Evolutionary conservation across 2,329 filamentous ascomycete species (phyloP).

Genomic region (Cladorrhinum sp.): DNA sequence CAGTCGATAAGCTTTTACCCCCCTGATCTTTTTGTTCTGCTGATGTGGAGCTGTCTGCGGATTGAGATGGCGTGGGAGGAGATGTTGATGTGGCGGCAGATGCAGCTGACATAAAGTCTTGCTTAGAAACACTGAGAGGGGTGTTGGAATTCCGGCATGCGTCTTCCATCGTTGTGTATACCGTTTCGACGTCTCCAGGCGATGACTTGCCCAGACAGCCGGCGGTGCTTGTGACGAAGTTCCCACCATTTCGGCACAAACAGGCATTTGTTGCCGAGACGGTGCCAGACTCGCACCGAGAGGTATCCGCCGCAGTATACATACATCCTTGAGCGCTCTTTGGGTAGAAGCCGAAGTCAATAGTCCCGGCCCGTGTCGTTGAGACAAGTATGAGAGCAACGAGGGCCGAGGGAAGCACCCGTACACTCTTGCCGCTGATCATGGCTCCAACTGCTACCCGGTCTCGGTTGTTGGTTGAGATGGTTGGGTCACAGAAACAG

Average conservation of each 20-base stretch:
- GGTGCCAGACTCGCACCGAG: conserved; percentile 41
- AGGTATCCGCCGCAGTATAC: conserved; percentile 37
- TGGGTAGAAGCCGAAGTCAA: conserved; percentile 45
- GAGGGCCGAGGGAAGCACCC: conserved; percentile 22
- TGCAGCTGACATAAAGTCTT: conserved; percentile 38
- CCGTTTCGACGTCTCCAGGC: conserved; percentile 37
- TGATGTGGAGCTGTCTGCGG: conserved; percentile 11
- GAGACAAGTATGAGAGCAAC: conserved; percentile 30
- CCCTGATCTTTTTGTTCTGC: conserved; percentile 6
- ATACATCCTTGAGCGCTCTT: conserved; percentile 43
- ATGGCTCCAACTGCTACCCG: conserved; percentile 7
- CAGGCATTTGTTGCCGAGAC: conserved; percentile 45
- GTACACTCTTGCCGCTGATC: conserved; percentile 10
- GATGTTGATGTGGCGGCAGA: conserved; percentile 8
- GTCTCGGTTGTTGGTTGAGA: neutral
- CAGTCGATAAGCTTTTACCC: conserved; percentile 24
- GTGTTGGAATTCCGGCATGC: conserved; percentile 46
- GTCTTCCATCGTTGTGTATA: conserved; percentile 43
- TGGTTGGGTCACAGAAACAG: neutral
- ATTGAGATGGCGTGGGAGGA: conserved; percentile 19
- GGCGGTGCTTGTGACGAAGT: conserved; percentile 48
- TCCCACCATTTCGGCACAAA: conserved; percentile 47
- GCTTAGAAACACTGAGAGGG: conserved; percentile 40
- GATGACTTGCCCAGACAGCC: conserved; percentile 42
- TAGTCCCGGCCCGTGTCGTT: conserved; percentile 29